Evolutionary conservation across 2,329 filamentous ascomycete species (phyloP).

Genomic region (Thermothelomyces thermophilus): DNA sequence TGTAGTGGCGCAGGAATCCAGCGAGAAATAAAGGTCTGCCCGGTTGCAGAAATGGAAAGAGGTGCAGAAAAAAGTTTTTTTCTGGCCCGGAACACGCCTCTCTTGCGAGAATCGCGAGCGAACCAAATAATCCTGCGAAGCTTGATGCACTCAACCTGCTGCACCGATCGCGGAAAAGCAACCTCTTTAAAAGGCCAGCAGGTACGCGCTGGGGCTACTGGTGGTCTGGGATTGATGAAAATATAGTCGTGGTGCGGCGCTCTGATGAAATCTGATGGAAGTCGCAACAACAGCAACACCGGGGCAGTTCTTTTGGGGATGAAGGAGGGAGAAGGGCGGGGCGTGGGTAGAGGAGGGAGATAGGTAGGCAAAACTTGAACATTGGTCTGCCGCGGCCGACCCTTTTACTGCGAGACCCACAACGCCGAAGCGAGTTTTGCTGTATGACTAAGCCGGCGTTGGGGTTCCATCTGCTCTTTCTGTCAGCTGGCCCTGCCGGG

Average conservation of each 20-base stretch:
- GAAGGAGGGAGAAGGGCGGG: slow-evolving; percentile 4
- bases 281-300: not conserved
- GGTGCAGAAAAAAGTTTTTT: slow-evolving; percentile 1
- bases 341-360: not conserved
- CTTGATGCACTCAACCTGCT: slow-evolving; percentile 4
- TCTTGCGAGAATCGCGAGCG: slow-evolving; percentile 5
- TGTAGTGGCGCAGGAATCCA: not conserved
- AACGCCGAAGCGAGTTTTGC: not conserved
- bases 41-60: not conserved
- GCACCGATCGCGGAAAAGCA: not conserved
- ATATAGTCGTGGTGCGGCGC: slow-evolving; percentile 8
- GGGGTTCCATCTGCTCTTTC: slow-evolving; percentile 31
- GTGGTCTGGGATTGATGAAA: slow-evolving; percentile 19
- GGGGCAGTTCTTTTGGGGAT: slow-evolving; percentile 8
- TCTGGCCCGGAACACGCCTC: slow-evolving; percentile 4
- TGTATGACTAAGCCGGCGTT: not conserved
- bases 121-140: slow-evolving; percentile 4
- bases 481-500: not conserved
- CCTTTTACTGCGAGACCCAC: not conserved
- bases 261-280: slow-evolving; percentile 17
- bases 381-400: no score
- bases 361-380: no score
- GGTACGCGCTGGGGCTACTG: slow-evolving; percentile 20
- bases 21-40: not conserved
- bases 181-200: slow-evolving; percentile 4